Evolutionary conservation across 257 asterid genomes (phyloP), one percentile per base, ranked within the genome.

Genomic region (Solanum sejunctum): DNA sequence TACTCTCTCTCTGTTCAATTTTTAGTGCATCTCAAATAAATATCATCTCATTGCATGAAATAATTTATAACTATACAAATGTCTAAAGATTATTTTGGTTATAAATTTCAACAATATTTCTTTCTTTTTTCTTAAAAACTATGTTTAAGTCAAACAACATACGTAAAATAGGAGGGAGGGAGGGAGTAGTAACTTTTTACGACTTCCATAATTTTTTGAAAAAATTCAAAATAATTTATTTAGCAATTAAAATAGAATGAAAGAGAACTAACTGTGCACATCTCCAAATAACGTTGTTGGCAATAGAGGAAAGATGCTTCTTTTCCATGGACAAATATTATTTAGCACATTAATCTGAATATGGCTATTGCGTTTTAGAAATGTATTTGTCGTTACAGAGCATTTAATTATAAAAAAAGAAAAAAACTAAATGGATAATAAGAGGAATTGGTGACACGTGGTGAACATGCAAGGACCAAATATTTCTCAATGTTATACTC

Each of bases 291-390:
- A 96, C 92, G 56, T 92, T 87, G 89, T 91, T 90, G 83, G 98
- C 97, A 80, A 90, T 85, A 90, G 87, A 28, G 47, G 99, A 94
- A 32, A 94, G 97, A 88, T 91, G 94, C 86, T 94, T 94, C 86
- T 69, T 93, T 88, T 89, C 94, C 95, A 88, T 91, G 17, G 55
- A 23, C 47, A 15, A 39, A 13, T n/a, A 70, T 51, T 84, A 21
- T 82, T 23, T 77, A 36, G 41, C 41, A 36, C 41, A 36, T 36
- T 36, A 36, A 32, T 32, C 36, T 32, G 45, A 41, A 41, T 41
- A 20, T 56, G 1, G 72, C 41, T 39, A 20, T 81, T 39, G 51
- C 17, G 28, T 5, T 5, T 55, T 16, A 8, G 28, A 10, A 2
- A 12, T 6, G 7, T 6, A 47, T 47, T 71, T 21, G 58, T 7